Evolutionary conservation across 2,329 filamentous ascomycete species (phyloP), one percentile per base, ranked within the genome.

Genomic region (Penicillium glabrum): DNA sequence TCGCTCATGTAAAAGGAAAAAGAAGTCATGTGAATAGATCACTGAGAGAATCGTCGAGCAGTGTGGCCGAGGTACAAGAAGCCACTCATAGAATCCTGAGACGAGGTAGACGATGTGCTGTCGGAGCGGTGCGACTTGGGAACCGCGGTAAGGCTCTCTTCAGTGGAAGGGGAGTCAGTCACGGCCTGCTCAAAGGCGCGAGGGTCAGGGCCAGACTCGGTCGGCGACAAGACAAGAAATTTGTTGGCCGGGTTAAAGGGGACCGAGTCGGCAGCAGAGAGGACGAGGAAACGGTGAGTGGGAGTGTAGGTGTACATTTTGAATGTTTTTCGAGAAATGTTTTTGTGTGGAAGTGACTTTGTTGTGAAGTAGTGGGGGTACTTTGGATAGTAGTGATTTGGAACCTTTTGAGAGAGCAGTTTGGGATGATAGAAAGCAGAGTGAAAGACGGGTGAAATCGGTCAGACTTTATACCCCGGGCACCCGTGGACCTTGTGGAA

Each of bases 231-330:
- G 43, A 65, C 62, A 10, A 67, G 63, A 64, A 68, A 67, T 53
- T 66, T 60, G 57, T 61, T 62, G 49, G 45, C 48, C 8, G 65
- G 58, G 51, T 62, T 47, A 37, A 62, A 62, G 1, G 65, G 65
- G 11, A 54, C 55, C 51, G 60, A 61, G 41, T 51, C 57, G 33
- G 53, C 31, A 46, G 63, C 63, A 47, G 66, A 68, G 53, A 69
- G 67, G 33, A 72, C 64, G 57, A 72, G 66, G 61, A 71, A 72
- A 52, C 68, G 67, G 61, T 60, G 54, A 57, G 67, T 63, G 54
- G 69, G 61, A 53, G 69, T 69, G 53, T 63, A 45, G 60, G 69
- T 62, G 58, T 67, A 69, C 70, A 72, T 72, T 58, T 57, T 71
- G 61, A 44, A 41, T 46, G 43, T 46, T 51, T 51, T 23, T 33